A percentile compares a stretch with the other conserved stretches of the same genome.
phyloP scores from a whole-genome alignment of 140 eudicot genomes.

The Ambrosia hybrid region DNA sequence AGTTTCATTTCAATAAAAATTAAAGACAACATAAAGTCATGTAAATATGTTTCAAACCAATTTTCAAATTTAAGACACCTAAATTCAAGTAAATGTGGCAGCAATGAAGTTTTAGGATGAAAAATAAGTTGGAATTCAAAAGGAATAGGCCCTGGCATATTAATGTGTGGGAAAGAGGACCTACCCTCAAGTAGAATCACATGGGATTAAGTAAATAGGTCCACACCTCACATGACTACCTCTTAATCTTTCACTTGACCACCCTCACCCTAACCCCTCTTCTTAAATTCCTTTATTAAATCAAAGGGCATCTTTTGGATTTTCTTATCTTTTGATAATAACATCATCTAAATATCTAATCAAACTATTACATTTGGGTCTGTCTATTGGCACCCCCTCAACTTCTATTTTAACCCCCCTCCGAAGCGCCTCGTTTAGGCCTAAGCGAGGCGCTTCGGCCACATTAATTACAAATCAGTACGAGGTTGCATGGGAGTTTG shows the following conservation, averaged over 20 bases:
- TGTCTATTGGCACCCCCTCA: too few relatives aligned
- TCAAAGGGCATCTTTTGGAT: constrained; percentile 17
- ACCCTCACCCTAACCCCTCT: constrained; percentile 17
- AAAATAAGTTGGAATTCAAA: constrained; percentile 18
- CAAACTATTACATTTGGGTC: background rate
- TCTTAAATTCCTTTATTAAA: constrained; percentile 20
- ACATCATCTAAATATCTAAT: constrained; percentile 14
- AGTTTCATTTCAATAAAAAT: background rate
- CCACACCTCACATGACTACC: constrained; percentile 40
- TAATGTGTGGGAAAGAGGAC: constrained; percentile 28
- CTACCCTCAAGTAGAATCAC: constrained; percentile 36
- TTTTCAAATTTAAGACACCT: background rate
- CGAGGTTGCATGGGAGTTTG: too few relatives aligned
- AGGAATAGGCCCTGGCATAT: constrained; percentile 25
- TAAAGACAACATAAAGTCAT: constrained; percentile 11
- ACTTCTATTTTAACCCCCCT: too few relatives aligned
- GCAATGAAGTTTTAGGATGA: constrained; percentile 13
- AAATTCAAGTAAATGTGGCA: constrained; percentile 22
- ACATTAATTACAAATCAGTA: too few relatives aligned
- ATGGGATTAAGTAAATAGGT: constrained; percentile 28
- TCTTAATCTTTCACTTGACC: constrained; percentile 29
- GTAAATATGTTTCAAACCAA: constrained; percentile 11
- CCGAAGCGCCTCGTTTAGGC: too few relatives aligned
- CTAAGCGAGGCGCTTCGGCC: too few relatives aligned
- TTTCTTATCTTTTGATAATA: constrained; percentile 9